Evolutionary conservation across 306 rosid species (phyloP), one percentile per base, ranked within the genome.

Genomic region (Lathyrus tuberosus): DNA sequence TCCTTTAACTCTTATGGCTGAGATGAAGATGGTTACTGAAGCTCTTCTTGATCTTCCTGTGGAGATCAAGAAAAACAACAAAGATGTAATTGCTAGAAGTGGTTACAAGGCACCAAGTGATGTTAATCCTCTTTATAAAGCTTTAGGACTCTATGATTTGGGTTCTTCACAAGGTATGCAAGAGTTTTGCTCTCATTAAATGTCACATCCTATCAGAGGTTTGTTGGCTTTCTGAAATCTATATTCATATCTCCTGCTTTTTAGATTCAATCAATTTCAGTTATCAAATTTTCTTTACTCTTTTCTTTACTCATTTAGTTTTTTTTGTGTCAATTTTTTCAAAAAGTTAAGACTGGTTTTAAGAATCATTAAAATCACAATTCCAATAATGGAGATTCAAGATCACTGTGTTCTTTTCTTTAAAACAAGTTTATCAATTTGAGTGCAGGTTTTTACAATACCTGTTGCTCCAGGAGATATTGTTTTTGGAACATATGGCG

Each of bases 401-500:
- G 33, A 5, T 54, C n/a, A 24, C 24, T 11, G 12, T 16, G 14
- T 24, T 5, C 35, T 22, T 24, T 22, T 53, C 60, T 54, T 54
- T 54, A 22, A 22, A 53, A 62, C 49, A 31, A 31, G 12, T 31
- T 59, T 31, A 59, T 59, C 13, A 31, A n/a, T n/a, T 14, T n/a
- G n/a, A 52, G 16, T 67, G 28, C 87, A 91, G 94, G 87, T n/a
- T n/a, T n/a, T n/a, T n/a, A n/a, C n/a, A n/a, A n/a, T n/a, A n/a
- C n/a, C n/a, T n/a, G 91, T 86, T 60, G 62, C 63, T 5, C 59
- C 81, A 0, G 99, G 96, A 60, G 97, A 94, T 72, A 41, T 94
- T 12, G 69, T 94, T 16, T 91, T 95, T 46, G 99, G 96, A 73
- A 89, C 95, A 3, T 97, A 91, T 77, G 99, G 96, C 10, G 80